Percentiles rank a stretch among this genome's conserved stretches.
Evolutionary conservation across 148 eudicot species (phyloP).

Genomic region (Simmondsia chinensis): DNA sequence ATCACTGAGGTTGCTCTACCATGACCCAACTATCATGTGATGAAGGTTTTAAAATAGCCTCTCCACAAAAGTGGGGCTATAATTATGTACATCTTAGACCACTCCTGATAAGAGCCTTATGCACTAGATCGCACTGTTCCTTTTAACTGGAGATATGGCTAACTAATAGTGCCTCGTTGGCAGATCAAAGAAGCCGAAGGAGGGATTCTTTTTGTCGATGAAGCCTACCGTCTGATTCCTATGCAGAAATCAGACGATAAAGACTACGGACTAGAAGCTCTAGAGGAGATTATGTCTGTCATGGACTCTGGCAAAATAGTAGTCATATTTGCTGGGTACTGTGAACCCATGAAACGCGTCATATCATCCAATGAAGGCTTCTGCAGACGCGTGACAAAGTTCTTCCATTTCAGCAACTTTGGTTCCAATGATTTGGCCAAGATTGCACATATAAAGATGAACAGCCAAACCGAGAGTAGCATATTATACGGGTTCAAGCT

Average conservation of each 20-base stretch:
- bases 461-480: slow-evolving; percentile 50
- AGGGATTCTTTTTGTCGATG: slow-evolving; percentile 94
- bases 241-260: slow-evolving; percentile 96
- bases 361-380: slow-evolving; percentile 93
- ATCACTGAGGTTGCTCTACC: too few relatives aligned
- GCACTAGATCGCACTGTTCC: too few relatives aligned
- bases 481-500: slow-evolving; percentile 74
- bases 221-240: slow-evolving; percentile 94
- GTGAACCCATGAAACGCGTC: slow-evolving; percentile 98
- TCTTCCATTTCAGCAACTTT: slow-evolving; percentile 82
- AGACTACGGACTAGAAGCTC: slow-evolving; percentile 93
- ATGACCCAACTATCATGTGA: too few relatives aligned
- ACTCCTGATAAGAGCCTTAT: too few relatives aligned
- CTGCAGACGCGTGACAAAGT: slow-evolving; percentile 94
- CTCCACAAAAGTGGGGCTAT: not conserved
- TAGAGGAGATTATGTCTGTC: slow-evolving; percentile 98
- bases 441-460: slow-evolving; percentile 76
- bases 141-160: not conserved
- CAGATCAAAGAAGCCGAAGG: slow-evolving; percentile 99
- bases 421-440: slow-evolving; percentile 58
- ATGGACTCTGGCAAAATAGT: slow-evolving; percentile 96
- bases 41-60: too few relatives aligned
- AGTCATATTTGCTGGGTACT: slow-evolving; percentile 93
- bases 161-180: not conserved
- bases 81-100: too few relatives aligned